phyloP scores from a whole-genome alignment of 2,329 filamentous ascomycete species.

The Aureobasidium sp. region DNA sequence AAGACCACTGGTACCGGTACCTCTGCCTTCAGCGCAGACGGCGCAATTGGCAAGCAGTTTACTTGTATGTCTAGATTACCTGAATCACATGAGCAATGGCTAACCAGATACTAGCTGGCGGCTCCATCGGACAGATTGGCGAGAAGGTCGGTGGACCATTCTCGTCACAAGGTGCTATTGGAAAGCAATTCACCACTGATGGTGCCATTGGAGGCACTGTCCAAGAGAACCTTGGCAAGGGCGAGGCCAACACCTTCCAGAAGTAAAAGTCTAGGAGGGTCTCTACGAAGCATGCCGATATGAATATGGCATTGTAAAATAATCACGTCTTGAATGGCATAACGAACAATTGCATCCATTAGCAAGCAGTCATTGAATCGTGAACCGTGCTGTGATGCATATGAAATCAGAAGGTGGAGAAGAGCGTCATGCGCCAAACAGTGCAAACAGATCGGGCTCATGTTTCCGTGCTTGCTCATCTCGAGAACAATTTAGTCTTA shows the following conservation, averaged over 20 bases:
- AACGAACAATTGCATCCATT: background rate
- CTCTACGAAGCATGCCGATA: background rate
- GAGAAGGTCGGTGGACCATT: slow-evolving; percentile 34
- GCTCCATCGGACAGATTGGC: slow-evolving; percentile 30
- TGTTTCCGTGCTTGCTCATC: background rate
- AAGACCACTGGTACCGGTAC: slow-evolving; percentile 23
- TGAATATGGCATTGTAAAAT: slow-evolving; percentile 9
- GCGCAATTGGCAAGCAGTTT: slow-evolving; percentile 31
- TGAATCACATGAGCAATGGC: background rate
- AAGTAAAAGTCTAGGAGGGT: background rate
- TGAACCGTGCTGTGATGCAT: background rate
- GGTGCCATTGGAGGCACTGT: slow-evolving; percentile 32
- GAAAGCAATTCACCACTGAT: slow-evolving; percentile 23
- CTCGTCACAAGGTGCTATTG: slow-evolving; percentile 29
- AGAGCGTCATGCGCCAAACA: slow-evolving; percentile 2
- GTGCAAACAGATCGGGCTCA: background rate
- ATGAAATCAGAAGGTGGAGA: background rate
- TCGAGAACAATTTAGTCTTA: background rate
- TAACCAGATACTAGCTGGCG: slow-evolving; percentile 11
- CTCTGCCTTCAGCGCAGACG: slow-evolving; percentile 25
- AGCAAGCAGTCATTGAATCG: too few relatives aligned
- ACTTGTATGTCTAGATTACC: slow-evolving; percentile 18
- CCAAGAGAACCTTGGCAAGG: slow-evolving; percentile 29
- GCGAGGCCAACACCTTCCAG: slow-evolving; percentile 19
- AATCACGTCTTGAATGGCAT: background rate